phyloP scores from a whole-genome alignment of 179 eudicot species.

The Beta lomatogona region DNA sequence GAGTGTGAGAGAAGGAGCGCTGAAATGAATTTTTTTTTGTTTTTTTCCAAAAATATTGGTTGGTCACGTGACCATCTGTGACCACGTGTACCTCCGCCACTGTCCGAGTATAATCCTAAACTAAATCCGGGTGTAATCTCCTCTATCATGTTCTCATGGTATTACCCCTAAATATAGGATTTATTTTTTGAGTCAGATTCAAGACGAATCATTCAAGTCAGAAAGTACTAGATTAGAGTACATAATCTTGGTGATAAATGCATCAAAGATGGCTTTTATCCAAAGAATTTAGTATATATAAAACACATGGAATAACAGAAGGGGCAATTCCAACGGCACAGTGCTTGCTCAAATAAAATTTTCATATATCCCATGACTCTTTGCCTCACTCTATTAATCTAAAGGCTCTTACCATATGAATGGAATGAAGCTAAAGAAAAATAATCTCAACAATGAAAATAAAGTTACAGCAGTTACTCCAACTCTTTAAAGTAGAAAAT shows the following conservation, averaged over 20 bases:
- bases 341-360: conserved; percentile 6
- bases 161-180: too few species aligned
- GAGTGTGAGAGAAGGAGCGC: too few species aligned
- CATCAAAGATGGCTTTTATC: not conserved
- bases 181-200: too few species aligned
- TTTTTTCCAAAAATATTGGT: too few species aligned
- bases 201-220: too few species aligned
- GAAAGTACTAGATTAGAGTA: too few species aligned
- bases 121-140: too few species aligned
- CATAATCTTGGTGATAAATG: conserved; percentile 7
- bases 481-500: conserved; percentile 24
- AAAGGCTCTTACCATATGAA: conserved; percentile 16
- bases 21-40: too few species aligned
- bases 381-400: conserved; percentile 10
- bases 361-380: conserved; percentile 6
- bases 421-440: not conserved
- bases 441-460: not conserved
- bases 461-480: conserved; percentile 17
- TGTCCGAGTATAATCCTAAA: too few species aligned
- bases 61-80: too few species aligned
- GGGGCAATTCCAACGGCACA: conserved; percentile 8
- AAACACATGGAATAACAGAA: not conserved
- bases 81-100: too few species aligned
- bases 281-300: not conserved
- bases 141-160: too few species aligned